Evolutionary conservation across 1,284 basidiomycete species (phyloP).

Genomic region (Apiotrichum montevideense): DNA sequence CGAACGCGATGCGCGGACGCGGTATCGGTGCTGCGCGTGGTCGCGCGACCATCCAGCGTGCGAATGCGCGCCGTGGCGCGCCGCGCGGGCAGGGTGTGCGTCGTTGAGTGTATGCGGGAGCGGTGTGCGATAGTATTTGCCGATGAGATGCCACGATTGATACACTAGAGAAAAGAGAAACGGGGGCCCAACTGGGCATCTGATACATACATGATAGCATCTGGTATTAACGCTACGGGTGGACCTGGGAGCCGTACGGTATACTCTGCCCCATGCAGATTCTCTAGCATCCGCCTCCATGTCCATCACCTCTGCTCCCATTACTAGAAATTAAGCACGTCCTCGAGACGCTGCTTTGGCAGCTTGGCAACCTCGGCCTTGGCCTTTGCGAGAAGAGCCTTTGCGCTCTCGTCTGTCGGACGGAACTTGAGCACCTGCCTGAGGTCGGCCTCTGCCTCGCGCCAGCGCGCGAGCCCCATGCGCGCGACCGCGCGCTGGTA

Average conservation of each 20-base stretch:
- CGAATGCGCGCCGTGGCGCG: conserved; percentile 45
- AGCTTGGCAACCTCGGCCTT: conserved; percentile 30
- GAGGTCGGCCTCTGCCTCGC: conserved; percentile 42
- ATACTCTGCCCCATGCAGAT: too few relatives aligned
- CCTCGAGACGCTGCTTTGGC: conserved; percentile 30
- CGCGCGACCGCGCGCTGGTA: conserved; percentile 45
- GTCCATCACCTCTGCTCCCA: not conserved
- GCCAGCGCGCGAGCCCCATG: conserved; percentile 35
- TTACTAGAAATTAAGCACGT: conserved; percentile 33
- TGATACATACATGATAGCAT: not conserved
- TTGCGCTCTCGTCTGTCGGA: conserved; percentile 37
- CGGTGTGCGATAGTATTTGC: not conserved
- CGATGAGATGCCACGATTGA: conserved; percentile 1
- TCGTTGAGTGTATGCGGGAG: conserved; percentile 24
- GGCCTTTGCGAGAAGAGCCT: conserved; percentile 29
- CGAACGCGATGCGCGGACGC: conserved; percentile 95
- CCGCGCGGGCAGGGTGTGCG: conserved; percentile 46
- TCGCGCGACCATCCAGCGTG: conserved; percentile 48
- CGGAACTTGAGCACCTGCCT: conserved; percentile 32
- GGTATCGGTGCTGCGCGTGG: conserved; percentile 80
- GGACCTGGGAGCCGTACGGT: too few relatives aligned
- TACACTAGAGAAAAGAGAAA: not conserved
- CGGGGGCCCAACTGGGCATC: not conserved
- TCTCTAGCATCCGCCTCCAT: too few relatives aligned
- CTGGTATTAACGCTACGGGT: too few relatives aligned